Base-by-base conservation (phyloP, 2,329 filamentous ascomycete genomes). In the Ophiostoma ulmi region DNA sequence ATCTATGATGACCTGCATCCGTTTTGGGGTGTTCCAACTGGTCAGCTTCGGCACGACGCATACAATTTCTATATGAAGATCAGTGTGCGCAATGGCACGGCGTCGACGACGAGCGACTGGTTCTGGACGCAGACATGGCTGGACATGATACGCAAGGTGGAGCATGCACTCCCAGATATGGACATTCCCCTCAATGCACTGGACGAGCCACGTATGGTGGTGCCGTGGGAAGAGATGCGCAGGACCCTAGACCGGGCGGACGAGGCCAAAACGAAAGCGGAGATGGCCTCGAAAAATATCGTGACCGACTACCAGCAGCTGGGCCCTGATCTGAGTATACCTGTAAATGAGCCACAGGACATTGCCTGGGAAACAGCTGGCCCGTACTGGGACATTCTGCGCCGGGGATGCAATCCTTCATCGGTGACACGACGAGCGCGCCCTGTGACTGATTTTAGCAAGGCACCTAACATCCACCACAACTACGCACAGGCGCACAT, bases 101-200 rank as follows among this genome's bases (percentile, higher is more conserved):
- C 86, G 6, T 82, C 79, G 10, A 80, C 85, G 1, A 78, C 76
- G 31, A 86, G 82, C 76, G 83, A 85, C 73, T 88, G 83, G 84
- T 87, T 85, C 75, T 88, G 83, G 85, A 86, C 83, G 3, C 78
- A 82, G 74, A 84, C 88, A 72, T 87, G 86, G 86, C 77, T 85
- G 41, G 78, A 84, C 68, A 80, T 88, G 79, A 80, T 86, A 74
- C 79, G 82, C 71, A 82, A 82, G 0, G 81, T 88, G n/a, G 82
- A 85, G 73, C 79, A 84, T 55, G 72, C 86, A 70, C 79, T 91
- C 20, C 88, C 88, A 1, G 88, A 91, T 75, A 88, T 91, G 85
- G 88, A 90, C 72, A 83, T 91, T 71, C 84, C 88, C 0, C 81
- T 90, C 72, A 91, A 91, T 73, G 82, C 85, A 41, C 87, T 90